Base-by-base conservation (phyloP, 768 basidiomycete genomes). In the Trametes elegans region DNA sequence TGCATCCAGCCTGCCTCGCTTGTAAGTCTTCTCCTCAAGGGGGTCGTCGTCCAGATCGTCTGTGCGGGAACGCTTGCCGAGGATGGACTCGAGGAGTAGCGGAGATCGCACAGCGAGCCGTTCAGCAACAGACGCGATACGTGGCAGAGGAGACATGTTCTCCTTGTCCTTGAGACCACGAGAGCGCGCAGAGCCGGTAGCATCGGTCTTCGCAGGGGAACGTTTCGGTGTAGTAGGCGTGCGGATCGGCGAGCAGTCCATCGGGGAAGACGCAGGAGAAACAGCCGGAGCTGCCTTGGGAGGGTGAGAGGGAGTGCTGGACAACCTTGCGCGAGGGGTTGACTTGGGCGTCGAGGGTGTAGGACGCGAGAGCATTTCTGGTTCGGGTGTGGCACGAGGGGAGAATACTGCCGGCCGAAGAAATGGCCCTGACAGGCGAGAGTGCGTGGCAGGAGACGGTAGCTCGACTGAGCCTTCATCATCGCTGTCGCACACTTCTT, bases 101-200 rank as follows among this genome's bases (percentile, higher is more conserved):
- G 77, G 74, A 5, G 74, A 72, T n/a, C 66, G 66, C 36, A 68
- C 59, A 1, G 72, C 74, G 42, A 80, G 74, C 27, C 78, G 75
- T 53, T 85, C 83, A 27, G 71, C 57, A 19, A 79, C 72, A 32
- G 79, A 71, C 1, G 72, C 52, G 42, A 71, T 66, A 26, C 63
- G 53, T 8, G 62, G 61, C 5, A 68, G 57, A 29, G 81, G 83
- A 0, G 78, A 78, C 28, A 68, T 54, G 62, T 89, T 89, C 65
- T 90, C 87, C 69, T 89, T 88, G 66, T 85, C 69, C 0, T 63
- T 65, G 7, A 62, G 60, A 14, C 64, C 67, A 26, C 68, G 47
- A 57, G 71, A 67, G 47, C 57, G 60, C 5, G 54, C 42, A 6
- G 63, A 58, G 3, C 62, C 21, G 46, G 60, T 7, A 58, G 56